Base-by-base conservation (phyloP, 1,139 yeast genomes). In the Geotrichum carabidarum region DNA sequence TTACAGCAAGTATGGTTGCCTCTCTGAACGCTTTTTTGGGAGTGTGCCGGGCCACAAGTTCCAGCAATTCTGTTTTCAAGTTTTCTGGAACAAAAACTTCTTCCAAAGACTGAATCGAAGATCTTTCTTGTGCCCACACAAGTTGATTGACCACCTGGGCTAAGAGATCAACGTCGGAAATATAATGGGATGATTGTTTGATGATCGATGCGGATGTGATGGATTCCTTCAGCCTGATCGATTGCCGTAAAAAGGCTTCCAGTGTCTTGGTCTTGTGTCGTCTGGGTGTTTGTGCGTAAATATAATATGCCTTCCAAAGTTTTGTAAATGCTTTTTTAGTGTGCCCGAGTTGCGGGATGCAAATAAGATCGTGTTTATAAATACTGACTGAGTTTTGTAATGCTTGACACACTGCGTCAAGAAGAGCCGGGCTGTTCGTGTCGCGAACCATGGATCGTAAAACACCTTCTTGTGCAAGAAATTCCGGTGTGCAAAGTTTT, bases 151-250 rank as follows among this genome's bases (percentile, higher is more conserved):
- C n/a, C 12, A 32, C 43, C 7, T 31, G 41, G 8, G 41, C 35
- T 22, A 47, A 30, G 5, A 47, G 42, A 7, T 14, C 15, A 8
- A 40, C 17, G 27, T 47, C 44, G 12, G 30, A 22, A 2, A 47
- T 47, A 7, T 27, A 37, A 35, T 17, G 31, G 4, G 17, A n/a
- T 8, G 50, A 54, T 8, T 42, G 43, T 30, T 55, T 57, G 44
- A 60, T 53, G 31, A 60, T 46, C 15, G 53, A 44, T 7, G 58
- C 45, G 14, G 53, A 49, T n/a, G 59, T 56, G 18, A 54, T 31
- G 4, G 61, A 47, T 31, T 56, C 55, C 22, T 57, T 42, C 38
- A 54, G 57, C 22, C 45, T 40, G 17, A 60, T 51, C 5, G 62
- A 55, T 38, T 45, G 52, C 3, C 42, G 35, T 12, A 60, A 56